These are phyloP conservation scores for Chrysanthemum seticuspe DNA, from an alignment of 129 eudicot species.

Conservation along the genomic window DNA sequence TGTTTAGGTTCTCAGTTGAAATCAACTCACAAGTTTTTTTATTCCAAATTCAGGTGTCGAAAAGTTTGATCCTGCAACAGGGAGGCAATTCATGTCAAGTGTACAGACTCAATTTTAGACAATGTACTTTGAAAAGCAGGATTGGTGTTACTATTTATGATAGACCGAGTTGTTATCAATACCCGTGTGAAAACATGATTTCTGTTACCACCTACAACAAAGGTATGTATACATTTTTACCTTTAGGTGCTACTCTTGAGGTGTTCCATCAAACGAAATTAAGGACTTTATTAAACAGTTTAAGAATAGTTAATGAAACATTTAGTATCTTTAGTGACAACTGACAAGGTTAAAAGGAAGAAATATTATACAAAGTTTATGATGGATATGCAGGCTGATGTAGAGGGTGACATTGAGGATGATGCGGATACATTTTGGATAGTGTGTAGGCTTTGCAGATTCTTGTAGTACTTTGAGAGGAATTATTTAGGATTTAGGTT, in stretches of 20 bases:
- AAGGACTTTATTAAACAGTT: too few relatives aligned
- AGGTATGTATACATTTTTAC: too few relatives aligned
- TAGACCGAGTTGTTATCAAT: too few relatives aligned
- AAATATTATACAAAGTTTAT: slow-evolving; percentile 70
- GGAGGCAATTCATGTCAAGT: background rate
- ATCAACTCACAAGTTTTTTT: too few relatives aligned
- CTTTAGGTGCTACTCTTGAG: too few relatives aligned
- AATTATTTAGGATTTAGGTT: slow-evolving; percentile 66
- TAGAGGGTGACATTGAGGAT: background rate
- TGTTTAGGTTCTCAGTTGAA: too few relatives aligned
- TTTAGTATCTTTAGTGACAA: slow-evolving; percentile 6
- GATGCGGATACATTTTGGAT: slow-evolving; percentile 59
- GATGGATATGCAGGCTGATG: slow-evolving; percentile 44
- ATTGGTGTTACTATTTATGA: too few relatives aligned
- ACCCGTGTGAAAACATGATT: too few relatives aligned
- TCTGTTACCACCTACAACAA: too few relatives aligned
- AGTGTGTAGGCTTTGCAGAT: slow-evolving; percentile 51
- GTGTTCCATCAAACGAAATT: too few relatives aligned
- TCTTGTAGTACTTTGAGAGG: slow-evolving; percentile 71
- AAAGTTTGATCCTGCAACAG: background rate
- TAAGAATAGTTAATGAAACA: too few relatives aligned
- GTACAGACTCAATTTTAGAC: background rate
- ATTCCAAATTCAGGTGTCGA: background rate
- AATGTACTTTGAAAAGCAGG: background rate
- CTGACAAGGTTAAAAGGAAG: slow-evolving; percentile 60